These are phyloP conservation scores for Trebouxia sp. DNA, from an alignment of 139 green algal species.

Conservation along the genomic window DNA sequence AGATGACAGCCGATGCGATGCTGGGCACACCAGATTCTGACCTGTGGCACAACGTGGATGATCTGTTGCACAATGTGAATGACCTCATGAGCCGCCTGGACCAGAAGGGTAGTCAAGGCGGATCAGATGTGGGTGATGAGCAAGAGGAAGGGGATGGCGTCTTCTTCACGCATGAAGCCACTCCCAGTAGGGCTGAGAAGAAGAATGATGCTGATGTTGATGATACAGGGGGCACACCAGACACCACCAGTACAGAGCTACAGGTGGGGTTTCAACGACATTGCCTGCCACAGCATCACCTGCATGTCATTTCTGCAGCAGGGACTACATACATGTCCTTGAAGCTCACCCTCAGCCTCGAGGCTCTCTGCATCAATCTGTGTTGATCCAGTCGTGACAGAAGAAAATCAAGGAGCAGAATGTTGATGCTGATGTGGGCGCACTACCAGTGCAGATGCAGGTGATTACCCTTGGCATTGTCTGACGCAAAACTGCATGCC, in stretches of 20 bases:
- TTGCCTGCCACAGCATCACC: background rate
- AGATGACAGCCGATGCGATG: conserved; percentile 26
- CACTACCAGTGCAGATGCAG: too few species aligned
- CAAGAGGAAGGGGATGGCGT: conserved; percentile 11
- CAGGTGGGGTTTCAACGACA: background rate
- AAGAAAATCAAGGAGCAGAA: too few species aligned
- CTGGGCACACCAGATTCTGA: conserved; percentile 18
- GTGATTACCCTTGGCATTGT: too few species aligned
- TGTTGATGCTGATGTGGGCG: too few species aligned
- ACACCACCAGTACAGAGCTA: background rate
- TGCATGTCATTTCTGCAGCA: background rate
- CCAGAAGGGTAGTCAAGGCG: background rate
- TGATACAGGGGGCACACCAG: background rate
- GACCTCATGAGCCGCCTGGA: conserved; percentile 10
- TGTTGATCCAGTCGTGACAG: too few species aligned
- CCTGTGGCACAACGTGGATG: background rate
- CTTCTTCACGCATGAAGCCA: conserved; percentile 13
- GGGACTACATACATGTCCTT: background rate
- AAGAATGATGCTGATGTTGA: background rate
- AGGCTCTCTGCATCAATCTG: too few species aligned
- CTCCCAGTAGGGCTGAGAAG: background rate
- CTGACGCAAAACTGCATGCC: too few species aligned
- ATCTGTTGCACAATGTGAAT: conserved; percentile 15
- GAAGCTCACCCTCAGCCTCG: background rate
- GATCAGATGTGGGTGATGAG: background rate